phyloP scores from a whole-genome alignment of 495 filamentous ascomycete genomes.

The Arthonia radiata region DNA sequence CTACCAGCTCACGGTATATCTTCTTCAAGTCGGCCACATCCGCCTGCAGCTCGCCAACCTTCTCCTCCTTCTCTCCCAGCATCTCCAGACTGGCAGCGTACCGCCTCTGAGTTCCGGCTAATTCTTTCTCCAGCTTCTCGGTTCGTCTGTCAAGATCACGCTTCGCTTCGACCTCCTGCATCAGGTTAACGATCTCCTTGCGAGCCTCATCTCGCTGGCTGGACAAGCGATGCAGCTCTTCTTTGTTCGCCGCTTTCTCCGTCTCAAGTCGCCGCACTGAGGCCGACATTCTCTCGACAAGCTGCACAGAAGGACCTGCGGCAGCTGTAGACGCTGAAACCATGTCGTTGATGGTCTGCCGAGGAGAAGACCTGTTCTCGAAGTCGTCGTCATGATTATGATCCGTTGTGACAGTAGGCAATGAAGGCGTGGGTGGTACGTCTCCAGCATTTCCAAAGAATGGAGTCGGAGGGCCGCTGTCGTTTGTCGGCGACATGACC shows the following conservation, averaged over 20 bases:
- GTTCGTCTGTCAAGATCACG: slow-evolving; percentile 31
- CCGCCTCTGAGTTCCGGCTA: slow-evolving; percentile 36
- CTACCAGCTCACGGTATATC: slow-evolving; percentile 81
- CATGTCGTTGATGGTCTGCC: slow-evolving; percentile 60
- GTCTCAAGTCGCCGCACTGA: slow-evolving; percentile 75
- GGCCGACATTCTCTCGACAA: slow-evolving; percentile 90
- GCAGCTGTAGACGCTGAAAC: slow-evolving; percentile 70
- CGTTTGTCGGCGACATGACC: too few relatives aligned
- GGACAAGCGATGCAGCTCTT: slow-evolving; percentile 58
- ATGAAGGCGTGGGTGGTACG: too few relatives aligned
- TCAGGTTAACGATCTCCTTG: slow-evolving; percentile 67
- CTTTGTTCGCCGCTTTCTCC: slow-evolving; percentile 63
- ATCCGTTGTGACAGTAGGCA: too few relatives aligned
- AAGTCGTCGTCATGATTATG: slow-evolving; percentile 51
- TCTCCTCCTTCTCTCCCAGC: slow-evolving; percentile 89
- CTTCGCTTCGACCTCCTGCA: slow-evolving; percentile 60
- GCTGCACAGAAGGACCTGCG: slow-evolving; percentile 78
- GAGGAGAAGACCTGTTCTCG: slow-evolving; percentile 38
- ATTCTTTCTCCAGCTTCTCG: slow-evolving; percentile 36
- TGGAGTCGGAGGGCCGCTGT: too few relatives aligned
- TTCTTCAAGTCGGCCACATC: slow-evolving; percentile 84
- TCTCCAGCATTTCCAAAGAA: too few relatives aligned
- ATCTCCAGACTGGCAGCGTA: slow-evolving; percentile 85
- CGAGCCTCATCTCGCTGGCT: slow-evolving; percentile 73
- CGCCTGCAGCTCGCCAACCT: slow-evolving; percentile 66